These are phyloP conservation scores for Alternaria panax DNA, from an alignment of 2,329 filamentous ascomycete species.

Conservation along the genomic window DNA sequence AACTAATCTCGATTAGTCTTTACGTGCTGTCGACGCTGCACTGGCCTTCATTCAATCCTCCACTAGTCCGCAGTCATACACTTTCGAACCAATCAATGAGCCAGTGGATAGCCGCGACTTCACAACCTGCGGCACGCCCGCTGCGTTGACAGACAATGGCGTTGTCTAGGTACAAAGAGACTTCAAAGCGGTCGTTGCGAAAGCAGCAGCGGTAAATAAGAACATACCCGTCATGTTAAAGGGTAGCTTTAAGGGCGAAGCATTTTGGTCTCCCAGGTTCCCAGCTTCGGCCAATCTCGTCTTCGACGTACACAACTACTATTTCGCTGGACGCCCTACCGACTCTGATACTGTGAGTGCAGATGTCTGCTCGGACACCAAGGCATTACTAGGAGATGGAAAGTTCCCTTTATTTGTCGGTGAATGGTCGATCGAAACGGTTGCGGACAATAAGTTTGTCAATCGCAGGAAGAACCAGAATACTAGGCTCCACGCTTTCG, in stretches of 20 bases:
- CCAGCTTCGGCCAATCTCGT: slow-evolving; percentile 26
- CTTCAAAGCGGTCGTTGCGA: slow-evolving; percentile 28
- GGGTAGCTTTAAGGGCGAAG: slow-evolving; percentile 27
- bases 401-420: neutral
- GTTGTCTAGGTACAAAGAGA: slow-evolving; percentile 46
- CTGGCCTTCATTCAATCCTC: slow-evolving; percentile 44
- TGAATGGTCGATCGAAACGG: neutral
- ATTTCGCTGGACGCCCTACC: slow-evolving; percentile 26
- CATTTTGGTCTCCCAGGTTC: slow-evolving; percentile 26
- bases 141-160: slow-evolving; percentile 38
- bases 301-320: slow-evolving; percentile 37
- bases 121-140: slow-evolving; percentile 41
- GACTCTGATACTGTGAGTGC: slow-evolving; percentile 19
- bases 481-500: neutral
- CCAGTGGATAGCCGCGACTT: slow-evolving; percentile 43
- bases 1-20: slow-evolving; percentile 45
- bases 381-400: neutral
- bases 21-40: slow-evolving; percentile 41
- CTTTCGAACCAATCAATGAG: slow-evolving; percentile 51
- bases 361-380: neutral
- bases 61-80: slow-evolving; percentile 40
- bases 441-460: neutral
- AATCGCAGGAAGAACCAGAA: neutral
- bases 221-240: slow-evolving; percentile 29
- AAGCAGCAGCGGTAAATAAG: slow-evolving; percentile 24